Conservation (phyloP, 1,284 basidiomycete species). For the Marasmius sp. region DNA sequence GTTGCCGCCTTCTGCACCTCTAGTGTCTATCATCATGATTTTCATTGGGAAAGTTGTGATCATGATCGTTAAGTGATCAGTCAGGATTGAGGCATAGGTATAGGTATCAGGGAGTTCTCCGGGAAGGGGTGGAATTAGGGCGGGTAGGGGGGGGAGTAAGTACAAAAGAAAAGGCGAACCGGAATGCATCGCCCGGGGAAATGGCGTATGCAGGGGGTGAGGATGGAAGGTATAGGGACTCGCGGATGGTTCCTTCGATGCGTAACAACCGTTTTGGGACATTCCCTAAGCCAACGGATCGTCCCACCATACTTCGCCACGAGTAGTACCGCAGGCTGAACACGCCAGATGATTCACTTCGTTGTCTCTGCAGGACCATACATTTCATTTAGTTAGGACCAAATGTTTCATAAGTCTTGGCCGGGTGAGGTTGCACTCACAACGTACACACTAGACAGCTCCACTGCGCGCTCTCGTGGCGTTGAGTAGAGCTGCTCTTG, state of each 20-base stretch:
- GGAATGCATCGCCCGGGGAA: no score
- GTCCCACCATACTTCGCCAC: slow-evolving; percentile 25
- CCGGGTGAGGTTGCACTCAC: slow-evolving; percentile 33
- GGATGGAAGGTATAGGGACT: neutral
- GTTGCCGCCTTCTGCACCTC: no score
- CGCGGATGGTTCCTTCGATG: neutral
- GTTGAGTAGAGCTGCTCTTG: neutral
- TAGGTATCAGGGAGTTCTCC: no score
- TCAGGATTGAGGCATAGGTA: no score
- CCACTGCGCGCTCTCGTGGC: slow-evolving; percentile 32
- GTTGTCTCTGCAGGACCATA: slow-evolving; percentile 39
- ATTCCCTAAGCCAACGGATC: neutral
- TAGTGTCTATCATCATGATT: no score
- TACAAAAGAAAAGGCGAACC: no score
- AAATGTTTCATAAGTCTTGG: slow-evolving; percentile 4
- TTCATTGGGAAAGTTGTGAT: no score
- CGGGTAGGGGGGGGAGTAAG: no score
- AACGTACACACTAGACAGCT: slow-evolving; percentile 54
- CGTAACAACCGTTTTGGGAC: neutral
- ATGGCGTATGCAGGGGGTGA: no score
- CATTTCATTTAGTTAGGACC: neutral
- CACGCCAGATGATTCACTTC: slow-evolving; percentile 48
- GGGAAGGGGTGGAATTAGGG: no score
- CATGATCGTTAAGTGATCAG: no score
- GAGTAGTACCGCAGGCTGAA: slow-evolving; percentile 44